Evolutionary conservation across 2,329 filamentous ascomycete species (phyloP).

Genomic region (Helotiales sp.): DNA sequence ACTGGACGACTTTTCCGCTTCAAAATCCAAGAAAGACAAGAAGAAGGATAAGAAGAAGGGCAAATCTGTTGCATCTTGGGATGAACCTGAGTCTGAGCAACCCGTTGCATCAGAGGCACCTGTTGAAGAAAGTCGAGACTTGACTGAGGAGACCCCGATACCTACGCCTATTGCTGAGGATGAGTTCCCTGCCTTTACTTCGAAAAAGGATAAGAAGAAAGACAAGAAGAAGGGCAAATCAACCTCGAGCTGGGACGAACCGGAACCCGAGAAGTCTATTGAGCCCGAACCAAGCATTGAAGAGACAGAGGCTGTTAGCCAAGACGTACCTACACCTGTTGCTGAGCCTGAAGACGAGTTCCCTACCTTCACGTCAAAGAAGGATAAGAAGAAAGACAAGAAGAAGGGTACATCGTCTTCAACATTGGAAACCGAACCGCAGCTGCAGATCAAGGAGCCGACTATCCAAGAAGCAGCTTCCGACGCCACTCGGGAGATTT

Average conservation of each 20-base stretch:
- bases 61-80: not conserved
- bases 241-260: not conserved
- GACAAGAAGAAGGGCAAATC: constrained; percentile 26
- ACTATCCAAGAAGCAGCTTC: not conserved
- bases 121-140: not conserved
- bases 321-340: not conserved
- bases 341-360: not conserved
- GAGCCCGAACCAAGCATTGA: not conserved
- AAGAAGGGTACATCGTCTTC: constrained; percentile 21
- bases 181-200: constrained; percentile 10
- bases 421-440: not conserved
- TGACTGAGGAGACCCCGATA: not conserved
- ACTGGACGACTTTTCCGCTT: constrained; percentile 8
- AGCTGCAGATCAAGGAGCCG: not conserved
- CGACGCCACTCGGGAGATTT: not conserved
- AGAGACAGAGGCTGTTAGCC: not conserved
- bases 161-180: not conserved
- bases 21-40: constrained; percentile 36
- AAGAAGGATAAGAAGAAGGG: constrained; percentile 18
- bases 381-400: constrained; percentile 2
- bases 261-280: not conserved
- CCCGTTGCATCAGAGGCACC: not conserved
- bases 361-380: not conserved
- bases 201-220: constrained; percentile 43
- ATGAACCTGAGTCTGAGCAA: not conserved